These are phyloP conservation scores for Populus trichocarpa DNA, from an alignment of 441 rosid species.

Conservation along the genomic window DNA sequence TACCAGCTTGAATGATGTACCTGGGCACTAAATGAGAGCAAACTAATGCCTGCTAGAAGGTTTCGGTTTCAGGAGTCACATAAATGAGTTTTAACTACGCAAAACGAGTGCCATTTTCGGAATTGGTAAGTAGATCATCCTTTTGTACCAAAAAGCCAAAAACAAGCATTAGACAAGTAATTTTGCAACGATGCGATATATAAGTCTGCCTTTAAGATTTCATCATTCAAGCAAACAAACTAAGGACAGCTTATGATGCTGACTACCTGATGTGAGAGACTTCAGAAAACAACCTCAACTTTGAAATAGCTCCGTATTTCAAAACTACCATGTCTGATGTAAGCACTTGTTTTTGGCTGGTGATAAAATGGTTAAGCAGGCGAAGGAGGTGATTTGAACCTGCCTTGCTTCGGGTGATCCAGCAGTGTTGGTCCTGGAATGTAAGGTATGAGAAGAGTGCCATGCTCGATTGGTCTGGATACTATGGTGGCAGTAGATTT, in stretches of 20 bases:
- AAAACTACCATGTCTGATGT: background rate
- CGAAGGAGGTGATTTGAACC: background rate
- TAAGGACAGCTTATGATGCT: background rate
- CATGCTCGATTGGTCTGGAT: background rate
- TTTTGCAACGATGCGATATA: background rate
- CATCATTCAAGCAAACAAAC: background rate
- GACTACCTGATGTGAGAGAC: background rate
- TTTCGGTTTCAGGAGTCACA: background rate
- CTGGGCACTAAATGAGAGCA: constrained; percentile 4
- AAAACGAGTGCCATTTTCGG: background rate
- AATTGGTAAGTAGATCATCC: background rate
- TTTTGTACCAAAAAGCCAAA: background rate
- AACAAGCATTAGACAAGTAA: background rate
- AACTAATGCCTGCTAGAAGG: background rate
- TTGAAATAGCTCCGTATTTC: background rate
- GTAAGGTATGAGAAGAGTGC: background rate
- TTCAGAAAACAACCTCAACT: background rate
- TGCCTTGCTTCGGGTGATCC: background rate
- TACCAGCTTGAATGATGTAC: background rate
- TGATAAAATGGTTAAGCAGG: background rate
- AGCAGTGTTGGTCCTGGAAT: background rate
- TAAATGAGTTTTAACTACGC: no score
- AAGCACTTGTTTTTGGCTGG: background rate
- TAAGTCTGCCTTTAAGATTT: background rate
- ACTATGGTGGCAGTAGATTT: background rate